Evolutionary conservation across 2,329 filamentous ascomycete species (phyloP), one percentile per base, ranked within the genome.

Genomic region (Penicillium freii): DNA sequence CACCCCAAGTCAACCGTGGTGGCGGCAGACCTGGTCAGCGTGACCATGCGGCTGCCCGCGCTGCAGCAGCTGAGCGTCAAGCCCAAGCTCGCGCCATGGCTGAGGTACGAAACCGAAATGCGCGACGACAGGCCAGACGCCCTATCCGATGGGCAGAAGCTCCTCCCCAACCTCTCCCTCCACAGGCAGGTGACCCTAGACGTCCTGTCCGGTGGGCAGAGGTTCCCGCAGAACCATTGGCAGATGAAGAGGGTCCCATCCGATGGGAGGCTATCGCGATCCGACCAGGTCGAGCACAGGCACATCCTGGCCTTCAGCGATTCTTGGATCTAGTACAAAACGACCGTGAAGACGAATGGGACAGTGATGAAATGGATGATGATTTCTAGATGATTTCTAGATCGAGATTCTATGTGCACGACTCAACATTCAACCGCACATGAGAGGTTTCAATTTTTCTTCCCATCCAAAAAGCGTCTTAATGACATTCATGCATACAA

Each of bases 271-370:
- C 25, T 33, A 23, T 48, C 5, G 49, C 43, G 19, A 23, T 39
- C 31, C 54, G 54, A 27, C 59, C 54, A 48, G 56, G 40, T 47
- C 25, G 34, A 31, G 17, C 48, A 34, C 21, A 57, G 23, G 52
- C 21, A n/a, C 61, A 62, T 46, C 64, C 62, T 34, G 77, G 79
- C 9, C 68, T 85, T 3, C 78, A 81, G 64, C 71, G 80, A 29
- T 84, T 84, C 61, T 62, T 84, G 36, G 75, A 80, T 42, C 69
- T 84, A 55, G 82, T 81, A 6, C 67, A 73, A 54, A 74, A 80
- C 51, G 82, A 85, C 58, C 76, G 80, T 42, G 82, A 85, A 68
- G 82, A 84, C 62, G 82, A 79, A 57, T 85, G 82, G 82, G 81
- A 84, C 60, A 84, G 81, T 60, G 82, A 85, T 66, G 82, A 84